Conservation (phyloP, 1,284 basidiomycete species). For the Apiotrichum veenhuisii region DNA sequence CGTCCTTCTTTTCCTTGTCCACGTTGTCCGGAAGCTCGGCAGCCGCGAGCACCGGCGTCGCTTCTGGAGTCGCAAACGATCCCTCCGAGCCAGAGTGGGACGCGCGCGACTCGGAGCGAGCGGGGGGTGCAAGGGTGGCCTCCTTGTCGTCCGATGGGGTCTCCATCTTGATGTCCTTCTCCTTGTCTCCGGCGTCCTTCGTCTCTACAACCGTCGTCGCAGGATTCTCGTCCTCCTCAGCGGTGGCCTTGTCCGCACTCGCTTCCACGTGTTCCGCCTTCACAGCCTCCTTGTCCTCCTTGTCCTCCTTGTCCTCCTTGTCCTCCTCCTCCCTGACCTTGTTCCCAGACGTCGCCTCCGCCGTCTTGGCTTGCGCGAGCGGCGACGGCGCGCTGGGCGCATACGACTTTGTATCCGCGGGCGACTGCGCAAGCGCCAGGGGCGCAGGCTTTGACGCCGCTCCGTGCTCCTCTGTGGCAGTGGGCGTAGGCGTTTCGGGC, state of each 20-base stretch:
- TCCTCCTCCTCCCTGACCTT: conserved; percentile 5
- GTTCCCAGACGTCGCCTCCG: not conserved
- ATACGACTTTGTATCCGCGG: not conserved
- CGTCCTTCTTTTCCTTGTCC: conserved; percentile 4
- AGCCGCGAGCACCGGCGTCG: not conserved
- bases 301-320: not conserved
- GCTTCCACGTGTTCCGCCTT: not conserved
- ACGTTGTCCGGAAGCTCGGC: not conserved
- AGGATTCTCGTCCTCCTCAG: not conserved
- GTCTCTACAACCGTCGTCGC: not conserved
- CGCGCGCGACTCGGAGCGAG: not conserved
- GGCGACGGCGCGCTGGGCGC: not conserved
- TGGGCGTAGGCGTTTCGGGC: not conserved
- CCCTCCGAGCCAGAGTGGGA: conserved; percentile 1
- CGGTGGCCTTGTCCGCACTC: not conserved
- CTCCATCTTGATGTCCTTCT: not conserved
- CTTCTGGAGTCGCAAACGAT: not conserved
- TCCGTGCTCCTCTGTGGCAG: no score
- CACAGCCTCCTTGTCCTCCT: not conserved
- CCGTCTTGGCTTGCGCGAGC: conserved; percentile 4
- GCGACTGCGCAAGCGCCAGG: not conserved
- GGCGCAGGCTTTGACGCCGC: not conserved
- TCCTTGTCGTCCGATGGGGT: not conserved
- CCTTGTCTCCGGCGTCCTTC: not conserved
- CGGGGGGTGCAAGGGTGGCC: not conserved